phyloP scores from a whole-genome alignment of 2,329 filamentous ascomycete species.

The Sordariomycetes sp. region DNA sequence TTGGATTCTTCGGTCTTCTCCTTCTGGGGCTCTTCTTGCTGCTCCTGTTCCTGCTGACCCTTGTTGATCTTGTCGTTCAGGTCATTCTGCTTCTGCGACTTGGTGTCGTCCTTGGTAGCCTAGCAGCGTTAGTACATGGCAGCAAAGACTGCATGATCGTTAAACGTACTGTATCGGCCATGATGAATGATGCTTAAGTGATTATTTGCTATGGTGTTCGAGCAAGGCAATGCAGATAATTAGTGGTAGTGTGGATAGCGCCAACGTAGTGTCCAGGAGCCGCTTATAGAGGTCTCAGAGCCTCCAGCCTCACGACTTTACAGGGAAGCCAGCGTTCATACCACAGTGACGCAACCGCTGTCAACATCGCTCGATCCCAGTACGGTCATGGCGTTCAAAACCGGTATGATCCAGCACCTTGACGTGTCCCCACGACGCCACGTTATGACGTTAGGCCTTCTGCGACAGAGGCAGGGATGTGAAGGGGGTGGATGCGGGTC shows the following conservation, averaged over 20 bases:
- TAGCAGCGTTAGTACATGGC: not conserved
- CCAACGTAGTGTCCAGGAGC: too few species aligned
- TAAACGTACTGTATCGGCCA: not conserved
- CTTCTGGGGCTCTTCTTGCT: slow-evolving; percentile 1
- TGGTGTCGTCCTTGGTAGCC: slow-evolving; percentile 2
- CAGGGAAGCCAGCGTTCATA: too few species aligned
- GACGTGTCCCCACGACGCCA: too few species aligned
- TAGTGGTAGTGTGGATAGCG: too few species aligned
- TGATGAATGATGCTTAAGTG: too few species aligned
- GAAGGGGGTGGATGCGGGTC: too few species aligned
- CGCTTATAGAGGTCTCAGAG: not conserved
- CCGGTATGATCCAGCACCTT: not conserved
- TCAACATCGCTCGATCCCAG: not conserved
- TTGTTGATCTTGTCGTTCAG: not conserved
- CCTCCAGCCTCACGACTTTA: too few species aligned
- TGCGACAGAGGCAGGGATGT: too few species aligned
- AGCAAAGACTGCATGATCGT: too few species aligned
- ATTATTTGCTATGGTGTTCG: not conserved
- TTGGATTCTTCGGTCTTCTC: slow-evolving; percentile 6
- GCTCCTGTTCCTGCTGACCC: slow-evolving; percentile 6
- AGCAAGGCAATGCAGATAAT: too few species aligned
- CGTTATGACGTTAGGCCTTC: too few species aligned
- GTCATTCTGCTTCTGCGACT: slow-evolving; percentile 1
- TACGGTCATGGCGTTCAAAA: not conserved
- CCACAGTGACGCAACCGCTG: not conserved